A percentile compares a stretch with the other conserved stretches of the same genome.
Evolutionary conservation across 2,329 filamentous ascomycete species (phyloP).

Genomic region (Scedosporium minutisporum): DNA sequence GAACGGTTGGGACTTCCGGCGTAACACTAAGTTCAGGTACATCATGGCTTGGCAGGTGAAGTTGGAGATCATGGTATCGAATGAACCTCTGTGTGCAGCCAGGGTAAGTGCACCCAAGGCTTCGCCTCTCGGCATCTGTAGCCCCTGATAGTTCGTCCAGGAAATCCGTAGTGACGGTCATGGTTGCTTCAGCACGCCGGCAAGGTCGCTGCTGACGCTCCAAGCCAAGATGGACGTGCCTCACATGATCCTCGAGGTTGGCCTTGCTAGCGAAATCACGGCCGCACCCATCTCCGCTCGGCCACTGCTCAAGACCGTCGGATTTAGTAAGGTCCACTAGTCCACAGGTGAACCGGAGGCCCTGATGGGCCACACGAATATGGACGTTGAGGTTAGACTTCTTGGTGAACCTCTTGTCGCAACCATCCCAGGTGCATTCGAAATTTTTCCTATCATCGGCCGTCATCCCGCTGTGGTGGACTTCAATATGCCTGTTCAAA

Average conservation of each 20-base stretch:
- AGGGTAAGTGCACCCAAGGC: conserved; percentile 29
- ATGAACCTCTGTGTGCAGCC: conserved; percentile 37
- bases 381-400: conserved; percentile 77
- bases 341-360: conserved; percentile 71
- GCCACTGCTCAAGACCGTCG: conserved; percentile 47
- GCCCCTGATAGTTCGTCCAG: conserved; percentile 35
- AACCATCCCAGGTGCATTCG: conserved; percentile 57
- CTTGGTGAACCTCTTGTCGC: conserved; percentile 69
- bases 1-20: background rate
- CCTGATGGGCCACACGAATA: conserved; percentile 66
- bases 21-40: background rate
- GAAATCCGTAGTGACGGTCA: conserved; percentile 17
- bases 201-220: conserved; percentile 1
- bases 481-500: conserved; percentile 68
- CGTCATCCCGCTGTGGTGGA: conserved; percentile 56
- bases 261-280: conserved; percentile 67
- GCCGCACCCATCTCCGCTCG: conserved; percentile 59
- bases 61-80: conserved; percentile 39
- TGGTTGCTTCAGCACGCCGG: conserved; percentile 15
- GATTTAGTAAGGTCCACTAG: conserved; percentile 29
- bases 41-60: conserved; percentile 29
- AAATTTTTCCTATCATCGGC: conserved; percentile 57
- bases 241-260: conserved; percentile 73
- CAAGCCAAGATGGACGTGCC: conserved; percentile 59
- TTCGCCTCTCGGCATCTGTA: conserved; percentile 28